Base-by-base conservation (phyloP, 352 stramenopile genomes). In the Pythium inflatum region DNA sequence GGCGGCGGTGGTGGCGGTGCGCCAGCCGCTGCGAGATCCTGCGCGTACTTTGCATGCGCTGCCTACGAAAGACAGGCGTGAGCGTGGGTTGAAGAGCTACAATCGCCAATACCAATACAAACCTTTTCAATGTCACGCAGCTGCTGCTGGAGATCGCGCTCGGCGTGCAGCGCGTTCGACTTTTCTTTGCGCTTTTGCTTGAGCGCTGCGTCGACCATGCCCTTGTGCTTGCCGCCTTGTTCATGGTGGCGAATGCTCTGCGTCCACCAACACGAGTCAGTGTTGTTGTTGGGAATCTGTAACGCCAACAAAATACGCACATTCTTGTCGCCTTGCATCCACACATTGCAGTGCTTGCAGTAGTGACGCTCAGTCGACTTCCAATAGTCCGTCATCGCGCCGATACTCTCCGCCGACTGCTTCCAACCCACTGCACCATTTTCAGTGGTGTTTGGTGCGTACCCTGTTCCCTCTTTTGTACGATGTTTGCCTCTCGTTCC, bases 271-370 rank as follows among this genome's bases (percentile, higher is more conserved):
- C 53, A 43, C 12, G n/a, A 20, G 46, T 57, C 14, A 57, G 30
- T 57, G 1, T 24, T 11, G n/a, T 16, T n/a, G 14, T 43, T 43
- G 36, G 36, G 9, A 16, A 16, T 55, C 12, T 36, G 6, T 13
- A 14, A 5, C 7, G 1, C 22, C 20, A 51, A 56, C 16, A 59
- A 51, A n/a, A 66, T n/a, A 58, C 61, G 46, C 20, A 71, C 56
- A 34, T 48, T 51, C 71, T 88, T 93, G 66, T 96, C 89, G 28
- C 79, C 78, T 43, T 91, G 87, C 76, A 91, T 91, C 89, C 89
- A 96, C 54, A 79, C 82, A 89, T 96, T 95, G 86, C 89, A 96
- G 63, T 84, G 92, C 77, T 91, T 90, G 86, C 89, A 96, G 68
- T 88, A 92, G 62, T 96, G 83, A 41, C 82, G 79, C 76, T 94